Evolutionary conservation across 345 rosid genomes (phyloP).

Genomic region (Euphorbia peplus): DNA sequence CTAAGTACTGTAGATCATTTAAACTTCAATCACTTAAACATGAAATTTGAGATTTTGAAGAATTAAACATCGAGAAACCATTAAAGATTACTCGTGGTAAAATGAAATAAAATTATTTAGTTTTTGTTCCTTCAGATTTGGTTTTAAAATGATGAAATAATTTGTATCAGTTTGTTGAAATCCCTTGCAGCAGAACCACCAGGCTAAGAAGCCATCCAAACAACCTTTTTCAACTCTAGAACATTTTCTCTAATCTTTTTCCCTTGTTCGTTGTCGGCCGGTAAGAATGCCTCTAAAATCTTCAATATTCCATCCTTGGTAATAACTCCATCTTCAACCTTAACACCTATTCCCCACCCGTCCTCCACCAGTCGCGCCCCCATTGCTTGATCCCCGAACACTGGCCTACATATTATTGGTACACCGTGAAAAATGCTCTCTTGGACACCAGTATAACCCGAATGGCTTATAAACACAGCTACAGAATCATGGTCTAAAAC

Average conservation of each 20-base stretch:
- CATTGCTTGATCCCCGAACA: slow-evolving; percentile 11
- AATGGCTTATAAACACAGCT: slow-evolving; percentile 16
- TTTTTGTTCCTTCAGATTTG: no score
- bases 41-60: no score
- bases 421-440: slow-evolving; percentile 17
- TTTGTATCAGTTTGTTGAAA: no score
- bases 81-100: no score
- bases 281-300: slow-evolving; percentile 7
- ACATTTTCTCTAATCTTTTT: neutral
- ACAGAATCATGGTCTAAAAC: slow-evolving; percentile 43
- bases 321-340: slow-evolving; percentile 15
- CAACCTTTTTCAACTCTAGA: no score
- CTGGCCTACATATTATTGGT: slow-evolving; percentile 21
- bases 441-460: slow-evolving; percentile 9
- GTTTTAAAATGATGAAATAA: no score
- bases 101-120: no score
- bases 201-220: no score
- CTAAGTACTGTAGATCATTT: no score
- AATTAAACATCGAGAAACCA: no score
- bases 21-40: no score
- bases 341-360: slow-evolving; percentile 15
- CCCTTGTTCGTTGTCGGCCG: slow-evolving; percentile 2
- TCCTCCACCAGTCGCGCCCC: slow-evolving; percentile 8
- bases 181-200: no score
- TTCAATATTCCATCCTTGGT: slow-evolving; percentile 9